Evolutionary conservation across 768 basidiomycete genomes (phyloP).

Genomic region (Suillus paluster): DNA sequence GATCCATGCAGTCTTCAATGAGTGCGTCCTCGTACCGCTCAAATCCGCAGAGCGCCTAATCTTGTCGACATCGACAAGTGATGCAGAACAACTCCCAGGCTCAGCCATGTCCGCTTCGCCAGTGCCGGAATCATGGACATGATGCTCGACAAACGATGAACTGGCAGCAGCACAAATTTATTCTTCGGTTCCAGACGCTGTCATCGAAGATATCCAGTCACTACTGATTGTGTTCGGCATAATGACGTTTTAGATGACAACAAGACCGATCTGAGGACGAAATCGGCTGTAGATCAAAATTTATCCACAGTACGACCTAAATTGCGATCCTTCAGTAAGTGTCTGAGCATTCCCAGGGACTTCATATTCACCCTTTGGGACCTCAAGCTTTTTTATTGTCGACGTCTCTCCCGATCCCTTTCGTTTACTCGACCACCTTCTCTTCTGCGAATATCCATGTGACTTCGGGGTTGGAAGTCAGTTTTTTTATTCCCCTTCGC

Average conservation of each 20-base stretch:
- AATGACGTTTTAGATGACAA: conserved; percentile 1
- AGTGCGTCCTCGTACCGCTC: background rate
- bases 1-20: background rate
- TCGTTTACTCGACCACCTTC: background rate
- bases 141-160: background rate
- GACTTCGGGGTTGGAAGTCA: background rate
- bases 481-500: background rate
- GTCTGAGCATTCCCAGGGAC: background rate
- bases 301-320: background rate
- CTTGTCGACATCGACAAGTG: background rate
- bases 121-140: background rate
- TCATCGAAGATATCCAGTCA: background rate
- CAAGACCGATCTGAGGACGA: background rate
- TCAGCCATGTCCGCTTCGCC: background rate
- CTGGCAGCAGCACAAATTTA: background rate
- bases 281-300: background rate
- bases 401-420: background rate
- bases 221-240: background rate
- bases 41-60: background rate
- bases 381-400: background rate
- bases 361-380: background rate
- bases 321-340: background rate
- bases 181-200: background rate
- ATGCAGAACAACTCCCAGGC: background rate
- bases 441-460: background rate